Evolutionary conservation across 148 eudicot genomes (phyloP).

Genomic region (Chenopodium berlandieri): DNA sequence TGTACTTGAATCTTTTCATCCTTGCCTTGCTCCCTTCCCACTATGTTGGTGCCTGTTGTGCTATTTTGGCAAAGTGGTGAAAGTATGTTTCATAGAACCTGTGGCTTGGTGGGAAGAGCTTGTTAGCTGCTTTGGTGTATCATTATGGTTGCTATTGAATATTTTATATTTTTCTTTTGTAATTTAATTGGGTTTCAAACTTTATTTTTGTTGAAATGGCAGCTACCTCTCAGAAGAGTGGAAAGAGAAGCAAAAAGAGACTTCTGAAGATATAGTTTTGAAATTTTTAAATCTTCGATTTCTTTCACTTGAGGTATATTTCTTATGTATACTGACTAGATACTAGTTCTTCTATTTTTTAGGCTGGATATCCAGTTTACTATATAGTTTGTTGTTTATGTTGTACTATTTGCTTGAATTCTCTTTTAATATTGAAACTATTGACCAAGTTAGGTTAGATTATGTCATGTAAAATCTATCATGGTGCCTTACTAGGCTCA

Average conservation of each 20-base stretch:
- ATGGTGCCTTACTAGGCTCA: not conserved
- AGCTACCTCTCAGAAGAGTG: conserved; percentile 96
- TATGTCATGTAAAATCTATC: no score
- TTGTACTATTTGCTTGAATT: no score
- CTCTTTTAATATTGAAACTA: not conserved
- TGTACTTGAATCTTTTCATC: no score
- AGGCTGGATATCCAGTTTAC: not conserved
- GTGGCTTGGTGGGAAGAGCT: not conserved
- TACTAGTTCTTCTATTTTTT: conserved; percentile 1
- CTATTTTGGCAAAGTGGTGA: not conserved
- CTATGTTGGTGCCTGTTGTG: not conserved
- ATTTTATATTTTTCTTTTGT: not conserved
- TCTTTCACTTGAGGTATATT: conserved; percentile 71
- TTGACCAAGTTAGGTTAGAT: not conserved
- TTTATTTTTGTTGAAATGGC: conserved; percentile 31
- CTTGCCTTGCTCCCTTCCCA: not conserved
- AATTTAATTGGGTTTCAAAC: not conserved
- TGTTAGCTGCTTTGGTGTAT: not conserved
- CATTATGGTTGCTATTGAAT: not conserved
- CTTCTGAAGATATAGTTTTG: conserved; percentile 56
- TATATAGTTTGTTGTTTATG: not conserved
- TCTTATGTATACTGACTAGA: not conserved
- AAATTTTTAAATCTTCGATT: conserved; percentile 62
- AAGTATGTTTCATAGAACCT: no score
- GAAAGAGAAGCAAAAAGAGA: conserved; percentile 78